Conservation (phyloP, 345 rosid genomes). For the Euphorbia tirucalli region DNA sequence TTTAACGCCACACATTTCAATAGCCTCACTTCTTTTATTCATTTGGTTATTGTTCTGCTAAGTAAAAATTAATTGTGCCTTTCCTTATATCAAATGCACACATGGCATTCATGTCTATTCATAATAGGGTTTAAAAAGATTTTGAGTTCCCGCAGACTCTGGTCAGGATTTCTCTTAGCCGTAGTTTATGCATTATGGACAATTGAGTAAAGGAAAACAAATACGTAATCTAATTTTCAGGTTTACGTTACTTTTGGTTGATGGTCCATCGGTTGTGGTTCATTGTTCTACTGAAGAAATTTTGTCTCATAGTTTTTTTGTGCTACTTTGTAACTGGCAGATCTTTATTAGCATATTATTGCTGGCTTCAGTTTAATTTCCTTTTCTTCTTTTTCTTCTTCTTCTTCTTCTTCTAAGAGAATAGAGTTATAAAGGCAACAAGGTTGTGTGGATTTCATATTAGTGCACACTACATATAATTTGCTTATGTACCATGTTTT, state of each 20-base stretch:
- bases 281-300: not conserved
- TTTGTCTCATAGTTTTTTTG: not conserved
- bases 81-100: not conserved
- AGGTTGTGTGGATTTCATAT: too few relatives aligned
- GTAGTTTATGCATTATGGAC: not conserved
- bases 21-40: not conserved
- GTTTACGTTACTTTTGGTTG: too few relatives aligned
- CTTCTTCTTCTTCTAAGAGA: too few relatives aligned
- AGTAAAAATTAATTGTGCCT: not conserved
- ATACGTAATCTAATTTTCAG: not conserved
- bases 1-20: not conserved
- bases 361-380: too few relatives aligned
- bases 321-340: not conserved
- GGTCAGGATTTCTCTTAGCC: not conserved
- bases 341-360: not conserved
- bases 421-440: too few relatives aligned
- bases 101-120: not conserved
- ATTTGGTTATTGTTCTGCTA: not conserved
- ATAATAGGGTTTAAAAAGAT: not conserved
- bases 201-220: not conserved
- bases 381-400: too few relatives aligned
- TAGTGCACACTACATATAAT: too few relatives aligned
- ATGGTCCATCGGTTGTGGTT: not conserved
- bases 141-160: too few relatives aligned
- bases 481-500: too few relatives aligned